A percentile compares a stretch with the other conserved stretches of the same genome.
These are phyloP conservation scores for Fistulifera pelliculosa DNA, from an alignment of 108 stramenopile species.

Conservation along the genomic window DNA sequence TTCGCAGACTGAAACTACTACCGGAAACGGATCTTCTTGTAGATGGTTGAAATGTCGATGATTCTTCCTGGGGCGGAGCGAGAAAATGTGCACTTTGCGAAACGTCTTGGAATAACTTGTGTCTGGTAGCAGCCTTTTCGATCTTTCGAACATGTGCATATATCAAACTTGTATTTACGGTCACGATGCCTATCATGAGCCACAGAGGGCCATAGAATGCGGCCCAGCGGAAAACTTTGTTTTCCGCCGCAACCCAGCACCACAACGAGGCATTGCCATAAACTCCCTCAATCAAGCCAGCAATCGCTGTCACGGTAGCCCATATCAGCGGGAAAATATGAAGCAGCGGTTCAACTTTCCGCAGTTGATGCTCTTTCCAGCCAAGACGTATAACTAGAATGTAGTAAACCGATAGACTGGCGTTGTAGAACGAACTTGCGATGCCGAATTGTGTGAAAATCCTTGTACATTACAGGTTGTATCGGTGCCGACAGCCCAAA, in stretches of 20 bases:
- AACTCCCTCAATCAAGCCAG: background rate
- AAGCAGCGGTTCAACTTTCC: slow-evolving; percentile 8
- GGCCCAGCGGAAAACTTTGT: slow-evolving; percentile 26
- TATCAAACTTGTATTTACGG: background rate
- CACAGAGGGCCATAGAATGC: slow-evolving; percentile 38
- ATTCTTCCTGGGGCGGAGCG: too few species aligned
- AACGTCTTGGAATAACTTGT: too few species aligned
- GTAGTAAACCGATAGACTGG: slow-evolving; percentile 27
- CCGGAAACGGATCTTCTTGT: too few species aligned
- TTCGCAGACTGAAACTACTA: too few species aligned
- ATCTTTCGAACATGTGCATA: slow-evolving; percentile 6
- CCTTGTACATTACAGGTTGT: slow-evolving; percentile 27
- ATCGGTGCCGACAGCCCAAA: slow-evolving; percentile 11
- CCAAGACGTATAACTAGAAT: slow-evolving; percentile 26
- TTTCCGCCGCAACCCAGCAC: slow-evolving; percentile 3
- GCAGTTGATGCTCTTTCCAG: slow-evolving; percentile 18
- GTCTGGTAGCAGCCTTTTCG: too few species aligned
- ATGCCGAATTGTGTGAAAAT: slow-evolving; percentile 29
- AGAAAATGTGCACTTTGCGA: too few species aligned
- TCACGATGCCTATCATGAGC: slow-evolving; percentile 4
- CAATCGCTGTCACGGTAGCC: slow-evolving; percentile 18
- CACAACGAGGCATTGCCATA: slow-evolving; percentile 9
- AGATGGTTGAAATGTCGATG: too few species aligned
- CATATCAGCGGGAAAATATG: slow-evolving; percentile 17
- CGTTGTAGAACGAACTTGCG: slow-evolving; percentile 21